Evolutionary conservation across 495 filamentous ascomycete species (phyloP).

Genomic region (Xylaria grammica): DNA sequence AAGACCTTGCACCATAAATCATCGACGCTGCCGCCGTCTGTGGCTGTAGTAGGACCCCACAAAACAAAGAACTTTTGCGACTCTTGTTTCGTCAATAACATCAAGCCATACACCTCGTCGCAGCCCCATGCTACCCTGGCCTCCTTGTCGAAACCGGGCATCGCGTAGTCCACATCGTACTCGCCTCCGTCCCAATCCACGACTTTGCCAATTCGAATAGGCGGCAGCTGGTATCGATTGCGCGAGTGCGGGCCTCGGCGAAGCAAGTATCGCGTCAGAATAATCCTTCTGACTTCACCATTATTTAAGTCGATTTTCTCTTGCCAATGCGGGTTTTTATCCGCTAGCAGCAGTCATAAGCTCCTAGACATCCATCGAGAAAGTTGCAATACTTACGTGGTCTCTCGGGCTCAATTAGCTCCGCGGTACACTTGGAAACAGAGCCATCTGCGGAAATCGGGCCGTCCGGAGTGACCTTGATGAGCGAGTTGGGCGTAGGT

Average conservation of each 20-base stretch:
- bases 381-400: too few relatives aligned
- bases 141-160: neutral
- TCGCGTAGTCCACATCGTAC: neutral
- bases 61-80: neutral
- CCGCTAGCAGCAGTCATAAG: neutral
- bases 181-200: neutral
- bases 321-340: neutral
- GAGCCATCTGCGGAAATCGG: neutral
- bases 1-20: conserved; percentile 11
- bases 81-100: neutral
- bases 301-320: neutral
- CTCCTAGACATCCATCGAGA: neutral
- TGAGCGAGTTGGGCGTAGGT: neutral
- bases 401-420: too few relatives aligned
- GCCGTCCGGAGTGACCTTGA: neutral
- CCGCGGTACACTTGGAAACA: neutral
- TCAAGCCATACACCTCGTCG: neutral
- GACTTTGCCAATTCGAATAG: neutral
- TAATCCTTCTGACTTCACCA: neutral
- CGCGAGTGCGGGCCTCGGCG: neutral
- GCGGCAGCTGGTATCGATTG: neutral
- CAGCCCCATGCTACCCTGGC: neutral
- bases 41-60: neutral
- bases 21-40: neutral
- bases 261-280: neutral